A percentile compares a stretch with the other conserved stretches of the same genome.
These are phyloP conservation scores for Talaromyces sp. DNA, from an alignment of 2,329 filamentous ascomycete species.

Conservation along the genomic window DNA sequence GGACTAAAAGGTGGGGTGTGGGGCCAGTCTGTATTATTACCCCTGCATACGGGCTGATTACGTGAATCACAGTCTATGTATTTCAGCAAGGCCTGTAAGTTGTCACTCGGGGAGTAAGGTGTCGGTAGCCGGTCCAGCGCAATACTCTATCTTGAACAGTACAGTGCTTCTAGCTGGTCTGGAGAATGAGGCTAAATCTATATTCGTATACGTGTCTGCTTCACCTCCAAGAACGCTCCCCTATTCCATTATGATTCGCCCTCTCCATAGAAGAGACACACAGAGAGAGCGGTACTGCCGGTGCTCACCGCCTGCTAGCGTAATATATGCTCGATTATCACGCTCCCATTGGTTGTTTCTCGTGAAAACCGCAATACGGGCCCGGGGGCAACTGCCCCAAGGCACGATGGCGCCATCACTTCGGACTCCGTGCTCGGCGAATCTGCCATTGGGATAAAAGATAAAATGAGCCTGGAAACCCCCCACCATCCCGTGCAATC, in stretches of 20 bases:
- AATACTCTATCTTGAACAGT: not conserved
- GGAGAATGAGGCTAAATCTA: not conserved
- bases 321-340: not conserved
- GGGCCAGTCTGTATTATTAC: slow-evolving; percentile 6
- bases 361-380: not conserved
- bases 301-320: slow-evolving; percentile 23
- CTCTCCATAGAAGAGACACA: not conserved
- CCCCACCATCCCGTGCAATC: slow-evolving; percentile 20
- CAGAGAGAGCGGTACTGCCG: slow-evolving; percentile 21
- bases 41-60: slow-evolving; percentile 9
- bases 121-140: slow-evolving; percentile 7
- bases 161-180: not conserved
- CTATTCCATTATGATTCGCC: not conserved
- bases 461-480: slow-evolving; percentile 25
- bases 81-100: not conserved
- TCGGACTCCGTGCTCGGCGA: slow-evolving; percentile 20
- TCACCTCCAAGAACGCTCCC: not conserved
- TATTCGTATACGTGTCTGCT: not conserved
- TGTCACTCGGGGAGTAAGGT: slow-evolving; percentile 8
- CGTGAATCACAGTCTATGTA: not conserved
- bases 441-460: slow-evolving; percentile 12
- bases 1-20: slow-evolving; percentile 8
- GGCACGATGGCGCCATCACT: slow-evolving; percentile 17
- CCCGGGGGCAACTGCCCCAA: slow-evolving; percentile 4
- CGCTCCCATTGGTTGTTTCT: not conserved